These are phyloP conservation scores for Misopates orontium DNA, from an alignment of 257 asterid genomes.

Conservation along the genomic window DNA sequence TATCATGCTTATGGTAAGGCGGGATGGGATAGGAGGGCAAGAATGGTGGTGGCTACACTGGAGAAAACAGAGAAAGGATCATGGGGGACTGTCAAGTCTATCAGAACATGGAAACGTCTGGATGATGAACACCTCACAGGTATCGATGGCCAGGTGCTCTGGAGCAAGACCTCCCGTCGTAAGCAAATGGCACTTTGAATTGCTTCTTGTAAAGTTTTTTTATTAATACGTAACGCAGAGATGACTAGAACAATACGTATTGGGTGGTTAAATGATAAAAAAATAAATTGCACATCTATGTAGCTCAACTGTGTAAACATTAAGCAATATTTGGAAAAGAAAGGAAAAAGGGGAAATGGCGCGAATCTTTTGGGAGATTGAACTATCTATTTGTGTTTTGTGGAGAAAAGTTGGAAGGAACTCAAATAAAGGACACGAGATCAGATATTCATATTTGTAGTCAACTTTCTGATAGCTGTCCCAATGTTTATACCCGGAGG, in stretches of 20 bases:
- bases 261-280: background rate
- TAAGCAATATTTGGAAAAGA: background rate
- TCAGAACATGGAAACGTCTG: slow-evolving; percentile 87
- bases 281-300: background rate
- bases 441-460: background rate
- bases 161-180: slow-evolving; percentile 61
- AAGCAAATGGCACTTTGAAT: slow-evolving; percentile 26
- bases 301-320: background rate
- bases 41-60: slow-evolving; percentile 75
- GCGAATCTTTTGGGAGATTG: background rate
- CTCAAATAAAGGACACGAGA: background rate
- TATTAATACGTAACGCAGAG: background rate
- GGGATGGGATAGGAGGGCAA: slow-evolving; percentile 96
- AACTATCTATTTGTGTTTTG: background rate
- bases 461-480: background rate
- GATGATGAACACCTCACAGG: slow-evolving; percentile 66
- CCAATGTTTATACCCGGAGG: background rate
- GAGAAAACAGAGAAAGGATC: slow-evolving; percentile 68
- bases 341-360: background rate
- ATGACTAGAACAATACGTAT: slow-evolving; percentile 4
- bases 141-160: slow-evolving; percentile 75
- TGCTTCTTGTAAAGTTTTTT: slow-evolving; percentile 7
- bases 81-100: slow-evolving; percentile 79
- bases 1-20: slow-evolving; percentile 95
- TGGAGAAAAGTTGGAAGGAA: background rate